Conservation (phyloP, 805 yeast species). For the Wickerhamomyces strasburgensis region DNA sequence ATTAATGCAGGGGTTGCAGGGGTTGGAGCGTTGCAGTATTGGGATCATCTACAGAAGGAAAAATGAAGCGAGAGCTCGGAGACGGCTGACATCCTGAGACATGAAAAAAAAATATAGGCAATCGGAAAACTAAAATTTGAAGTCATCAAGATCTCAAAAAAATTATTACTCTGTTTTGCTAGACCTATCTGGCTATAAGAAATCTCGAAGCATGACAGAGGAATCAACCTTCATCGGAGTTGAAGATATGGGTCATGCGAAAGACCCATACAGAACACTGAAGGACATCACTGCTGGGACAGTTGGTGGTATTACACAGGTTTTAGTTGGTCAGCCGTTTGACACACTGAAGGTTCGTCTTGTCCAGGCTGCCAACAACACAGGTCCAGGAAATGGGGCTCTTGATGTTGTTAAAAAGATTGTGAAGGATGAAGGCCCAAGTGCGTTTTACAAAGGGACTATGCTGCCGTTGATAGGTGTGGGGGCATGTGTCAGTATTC, state of each 20-base stretch:
- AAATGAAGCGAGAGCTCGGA: too few species aligned
- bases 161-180: too few species aligned
- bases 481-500: conserved; percentile 97
- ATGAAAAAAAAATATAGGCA: too few species aligned
- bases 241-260: conserved; percentile 6
- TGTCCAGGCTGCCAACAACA: conserved; percentile 64
- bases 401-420: conserved; percentile 71
- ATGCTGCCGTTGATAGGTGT: conserved; percentile 90
- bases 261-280: conserved; percentile 19
- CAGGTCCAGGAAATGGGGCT: conserved; percentile 69
- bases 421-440: conserved; percentile 72
- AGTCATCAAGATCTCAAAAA: too few species aligned
- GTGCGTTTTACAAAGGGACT: conserved; percentile 91
- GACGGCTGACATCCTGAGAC: too few species aligned
- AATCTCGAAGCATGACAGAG: conserved; percentile 10
- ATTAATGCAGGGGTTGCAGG: too few species aligned
- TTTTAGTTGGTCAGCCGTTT: conserved; percentile 92
- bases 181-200: too few species aligned
- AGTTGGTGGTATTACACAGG: conserved; percentile 94
- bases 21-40: too few species aligned
- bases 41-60: too few species aligned
- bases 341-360: conserved; percentile 92
- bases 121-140: too few species aligned
- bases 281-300: conserved; percentile 64
- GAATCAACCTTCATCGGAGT: conserved; percentile 10